These are phyloP conservation scores for Calonectria pauciramosa DNA, from an alignment of 2,329 filamentous ascomycete species.

Conservation along the genomic window DNA sequence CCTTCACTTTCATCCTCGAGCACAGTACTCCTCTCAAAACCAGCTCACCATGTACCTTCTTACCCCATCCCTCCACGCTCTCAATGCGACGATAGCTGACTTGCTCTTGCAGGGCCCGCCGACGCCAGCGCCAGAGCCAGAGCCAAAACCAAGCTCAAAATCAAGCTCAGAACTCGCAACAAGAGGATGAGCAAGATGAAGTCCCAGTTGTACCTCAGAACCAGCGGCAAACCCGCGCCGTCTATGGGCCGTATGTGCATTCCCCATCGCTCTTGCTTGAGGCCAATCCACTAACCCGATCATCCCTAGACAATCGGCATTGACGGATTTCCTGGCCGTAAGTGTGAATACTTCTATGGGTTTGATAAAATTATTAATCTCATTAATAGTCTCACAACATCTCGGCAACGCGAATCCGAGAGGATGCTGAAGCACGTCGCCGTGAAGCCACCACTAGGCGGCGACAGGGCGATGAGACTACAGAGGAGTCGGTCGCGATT, in stretches of 20 bases:
- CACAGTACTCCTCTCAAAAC: background rate
- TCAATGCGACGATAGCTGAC: slow-evolving; percentile 25
- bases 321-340: slow-evolving; percentile 68
- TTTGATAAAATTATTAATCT: slow-evolving; percentile 34
- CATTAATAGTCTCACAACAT: slow-evolving; percentile 76
- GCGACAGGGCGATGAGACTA: slow-evolving; percentile 36
- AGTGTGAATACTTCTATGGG: slow-evolving; percentile 30
- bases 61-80: background rate
- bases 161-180: slow-evolving; percentile 27
- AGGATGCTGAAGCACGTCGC: slow-evolving; percentile 63
- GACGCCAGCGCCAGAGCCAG: slow-evolving; percentile 32
- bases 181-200: slow-evolving; percentile 1
- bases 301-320: slow-evolving; percentile 60
- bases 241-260: slow-evolving; percentile 55
- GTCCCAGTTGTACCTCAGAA: slow-evolving; percentile 25
- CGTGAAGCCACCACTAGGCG: slow-evolving; percentile 51
- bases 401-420: slow-evolving; percentile 69
- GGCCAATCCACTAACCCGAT: slow-evolving; percentile 21
- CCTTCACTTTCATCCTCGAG: background rate
- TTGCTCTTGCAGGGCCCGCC: slow-evolving; percentile 36
- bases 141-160: slow-evolving; percentile 29
- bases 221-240: slow-evolving; percentile 48
- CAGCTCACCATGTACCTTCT: background rate
- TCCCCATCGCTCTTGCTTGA: too few relatives aligned
- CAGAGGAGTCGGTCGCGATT: slow-evolving; percentile 33